Percentiles rank a stretch among this genome's conserved stretches.
Evolutionary conservation across 1,139 yeast species (phyloP).

Genomic region (Pichia sp.): DNA sequence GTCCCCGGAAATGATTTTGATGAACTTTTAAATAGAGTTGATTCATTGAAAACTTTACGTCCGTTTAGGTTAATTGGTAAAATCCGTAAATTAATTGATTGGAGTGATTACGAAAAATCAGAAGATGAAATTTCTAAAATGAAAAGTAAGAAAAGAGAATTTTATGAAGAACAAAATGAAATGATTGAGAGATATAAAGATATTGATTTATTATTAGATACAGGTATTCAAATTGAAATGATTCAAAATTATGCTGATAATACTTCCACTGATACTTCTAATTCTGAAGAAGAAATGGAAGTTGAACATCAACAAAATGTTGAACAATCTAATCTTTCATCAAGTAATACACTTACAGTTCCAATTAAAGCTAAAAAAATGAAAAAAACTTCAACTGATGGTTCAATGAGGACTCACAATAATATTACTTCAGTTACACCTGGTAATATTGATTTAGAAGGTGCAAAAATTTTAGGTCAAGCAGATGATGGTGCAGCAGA

Average conservation of each 20-base stretch:
- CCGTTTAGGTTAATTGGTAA: slow-evolving; percentile 55
- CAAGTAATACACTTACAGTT: slow-evolving; percentile 4
- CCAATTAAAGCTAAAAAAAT: slow-evolving; percentile 3
- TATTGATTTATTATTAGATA: slow-evolving; percentile 62
- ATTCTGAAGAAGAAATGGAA: slow-evolving; percentile 20
- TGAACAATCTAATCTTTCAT: neutral
- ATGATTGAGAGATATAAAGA: slow-evolving; percentile 51
- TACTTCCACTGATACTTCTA: slow-evolving; percentile 11
- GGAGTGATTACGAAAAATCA: slow-evolving; percentile 35
- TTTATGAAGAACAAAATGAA: slow-evolving; percentile 50
- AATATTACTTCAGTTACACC: slow-evolving; percentile 38
- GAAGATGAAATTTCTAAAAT: slow-evolving; percentile 28
- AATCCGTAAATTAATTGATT: slow-evolving; percentile 33
- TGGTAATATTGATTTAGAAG: slow-evolving; percentile 51
- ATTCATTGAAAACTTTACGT: slow-evolving; percentile 39
- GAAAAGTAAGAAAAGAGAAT: slow-evolving; percentile 29
- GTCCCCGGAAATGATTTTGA: slow-evolving; percentile 15
- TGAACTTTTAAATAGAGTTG: slow-evolving; percentile 20
- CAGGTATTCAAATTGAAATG: slow-evolving; percentile 65
- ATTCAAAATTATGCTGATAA: slow-evolving; percentile 53
- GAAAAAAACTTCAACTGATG: neutral
- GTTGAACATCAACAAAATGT: neutral
- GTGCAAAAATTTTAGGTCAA: slow-evolving; percentile 47
- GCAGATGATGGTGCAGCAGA: slow-evolving; percentile 38
- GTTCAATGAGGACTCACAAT: neutral